Conservation (phyloP, 257 asterid species). For the Solanum ahanhuiri region DNA sequence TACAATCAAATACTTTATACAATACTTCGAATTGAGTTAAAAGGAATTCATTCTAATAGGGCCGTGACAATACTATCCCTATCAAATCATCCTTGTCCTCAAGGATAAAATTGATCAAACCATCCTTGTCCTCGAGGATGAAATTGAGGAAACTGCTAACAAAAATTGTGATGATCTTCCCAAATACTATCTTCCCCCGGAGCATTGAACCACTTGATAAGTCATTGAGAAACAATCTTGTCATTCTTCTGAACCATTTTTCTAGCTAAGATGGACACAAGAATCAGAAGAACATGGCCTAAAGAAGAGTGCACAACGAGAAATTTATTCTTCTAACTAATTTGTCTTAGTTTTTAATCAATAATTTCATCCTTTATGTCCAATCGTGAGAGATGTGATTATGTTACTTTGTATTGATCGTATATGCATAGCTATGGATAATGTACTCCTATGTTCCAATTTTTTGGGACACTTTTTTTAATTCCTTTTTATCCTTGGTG, state of each 20-base stretch:
- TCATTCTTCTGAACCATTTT: too few species aligned
- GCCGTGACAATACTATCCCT: too few species aligned
- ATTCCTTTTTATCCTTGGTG: too few species aligned
- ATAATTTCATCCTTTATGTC: not conserved
- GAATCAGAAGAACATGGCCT: not conserved
- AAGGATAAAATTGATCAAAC: not conserved
- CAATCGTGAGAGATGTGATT: not conserved
- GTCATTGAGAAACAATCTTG: not conserved
- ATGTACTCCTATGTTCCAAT: too few species aligned
- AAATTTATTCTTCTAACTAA: not conserved
- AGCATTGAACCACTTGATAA: not conserved
- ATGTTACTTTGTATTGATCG: not conserved
- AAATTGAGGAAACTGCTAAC: not conserved
- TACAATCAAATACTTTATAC: too few species aligned
- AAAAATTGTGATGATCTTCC: not conserved
- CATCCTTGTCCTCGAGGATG: not conserved
- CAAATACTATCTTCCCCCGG: not conserved
- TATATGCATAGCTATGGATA: not conserved
- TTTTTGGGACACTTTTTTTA: too few species aligned
- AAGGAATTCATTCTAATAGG: too few species aligned
- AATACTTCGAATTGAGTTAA: too few species aligned
- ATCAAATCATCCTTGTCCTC: not conserved
- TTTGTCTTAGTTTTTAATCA: not conserved
- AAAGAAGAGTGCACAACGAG: too few species aligned
- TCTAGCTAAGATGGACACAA: not conserved